Percentiles rank a stretch among this genome's conserved stretches.
Evolutionary conservation across 148 eudicot species (phyloP).

Genomic region (Chenopodium formosanum): DNA sequence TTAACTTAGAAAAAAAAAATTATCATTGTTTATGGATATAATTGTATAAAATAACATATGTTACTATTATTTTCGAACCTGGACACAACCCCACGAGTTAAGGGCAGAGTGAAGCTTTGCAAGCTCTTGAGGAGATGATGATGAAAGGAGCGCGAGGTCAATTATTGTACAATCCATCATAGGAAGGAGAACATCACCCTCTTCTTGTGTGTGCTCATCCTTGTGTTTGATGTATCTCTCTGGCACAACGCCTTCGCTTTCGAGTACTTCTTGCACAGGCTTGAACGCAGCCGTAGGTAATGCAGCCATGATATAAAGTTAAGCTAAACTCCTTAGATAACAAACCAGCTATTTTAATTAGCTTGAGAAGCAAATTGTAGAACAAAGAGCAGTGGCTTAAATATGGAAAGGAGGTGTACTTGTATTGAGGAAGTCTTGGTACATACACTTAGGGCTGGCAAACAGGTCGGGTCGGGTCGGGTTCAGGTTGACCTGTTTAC

Average conservation of each 20-base stretch:
- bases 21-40: too few species aligned
- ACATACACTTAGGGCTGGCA: too few species aligned
- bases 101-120: constrained; percentile 46
- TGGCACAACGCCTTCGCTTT: neutral
- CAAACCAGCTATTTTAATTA: too few species aligned
- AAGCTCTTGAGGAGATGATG: constrained; percentile 27
- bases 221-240: neutral
- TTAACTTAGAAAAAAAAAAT: too few species aligned
- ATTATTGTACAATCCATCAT: constrained; percentile 10
- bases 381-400: neutral
- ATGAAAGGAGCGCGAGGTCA: constrained; percentile 1
- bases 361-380: neutral
- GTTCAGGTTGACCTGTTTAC: too few species aligned
- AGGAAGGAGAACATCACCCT: neutral
- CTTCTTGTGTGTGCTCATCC: neutral
- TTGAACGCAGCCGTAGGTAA: neutral
- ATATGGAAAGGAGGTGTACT: too few species aligned
- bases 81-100: constrained; percentile 36
- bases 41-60: too few species aligned
- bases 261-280: constrained; percentile 12
- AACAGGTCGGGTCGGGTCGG: too few species aligned
- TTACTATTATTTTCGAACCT: neutral
- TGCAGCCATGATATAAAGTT: neutral
- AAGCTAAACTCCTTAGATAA: neutral
- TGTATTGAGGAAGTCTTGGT: too few species aligned